These are phyloP conservation scores for Mycena venus DNA, from an alignment of 768 basidiomycete species.

Conservation along the genomic window DNA sequence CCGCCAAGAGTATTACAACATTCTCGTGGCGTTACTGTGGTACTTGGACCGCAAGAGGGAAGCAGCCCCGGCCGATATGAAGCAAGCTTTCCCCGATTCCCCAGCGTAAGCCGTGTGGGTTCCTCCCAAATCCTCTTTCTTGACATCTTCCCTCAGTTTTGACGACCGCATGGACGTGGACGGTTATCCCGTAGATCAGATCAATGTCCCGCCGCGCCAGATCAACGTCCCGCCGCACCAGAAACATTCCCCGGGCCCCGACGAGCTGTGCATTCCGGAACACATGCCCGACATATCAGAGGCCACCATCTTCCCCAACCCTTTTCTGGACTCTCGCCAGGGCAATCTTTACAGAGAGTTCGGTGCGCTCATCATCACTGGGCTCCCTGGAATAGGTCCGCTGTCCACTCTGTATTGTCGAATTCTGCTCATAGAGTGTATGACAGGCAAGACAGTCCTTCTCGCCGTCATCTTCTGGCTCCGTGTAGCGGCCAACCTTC, in stretches of 20 bases:
- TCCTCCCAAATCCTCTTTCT: constrained; percentile 16
- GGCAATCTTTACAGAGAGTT: constrained; percentile 5
- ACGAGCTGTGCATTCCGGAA: constrained; percentile 13
- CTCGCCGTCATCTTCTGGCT: constrained; percentile 16
- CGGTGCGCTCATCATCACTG: constrained; percentile 13
- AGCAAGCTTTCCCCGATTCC: constrained; percentile 7
- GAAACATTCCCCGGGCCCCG: constrained; percentile 9
- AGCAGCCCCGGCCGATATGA: background rate
- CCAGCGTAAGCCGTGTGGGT: constrained; percentile 7
- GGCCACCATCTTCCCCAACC: constrained; percentile 7
- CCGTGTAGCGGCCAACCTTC: constrained; percentile 16
- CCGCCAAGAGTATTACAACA: constrained; percentile 13
- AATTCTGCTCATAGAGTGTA: constrained; percentile 8
- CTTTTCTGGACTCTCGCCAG: constrained; percentile 2
- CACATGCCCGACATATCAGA: constrained; percentile 14
- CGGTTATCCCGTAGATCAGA: background rate
- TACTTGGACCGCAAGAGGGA: constrained; percentile 12
- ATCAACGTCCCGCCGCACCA: constrained; percentile 8
- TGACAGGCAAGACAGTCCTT: constrained; percentile 15
- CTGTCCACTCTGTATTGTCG: constrained; percentile 5
- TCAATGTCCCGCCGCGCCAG: constrained; percentile 11
- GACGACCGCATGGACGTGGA: constrained; percentile 4
- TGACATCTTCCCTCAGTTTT: constrained; percentile 14
- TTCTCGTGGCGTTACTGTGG: constrained; percentile 18
- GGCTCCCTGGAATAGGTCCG: constrained; percentile 15